Base-by-base conservation (phyloP, 257 asterid genomes). In the Plectranthus barbatus region DNA sequence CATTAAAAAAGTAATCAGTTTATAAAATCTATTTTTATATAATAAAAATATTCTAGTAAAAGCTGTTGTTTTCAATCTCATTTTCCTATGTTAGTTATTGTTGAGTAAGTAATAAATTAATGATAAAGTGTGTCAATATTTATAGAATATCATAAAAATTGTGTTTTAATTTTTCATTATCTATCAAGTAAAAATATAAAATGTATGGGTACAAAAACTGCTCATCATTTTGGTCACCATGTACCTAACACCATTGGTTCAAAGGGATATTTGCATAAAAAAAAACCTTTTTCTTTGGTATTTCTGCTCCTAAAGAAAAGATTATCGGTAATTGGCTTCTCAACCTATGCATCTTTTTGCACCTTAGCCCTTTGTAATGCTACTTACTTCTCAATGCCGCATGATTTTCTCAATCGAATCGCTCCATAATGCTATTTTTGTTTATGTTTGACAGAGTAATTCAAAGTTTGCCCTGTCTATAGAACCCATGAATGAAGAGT, bases 391-490 rank as follows among this genome's bases (percentile, higher is more conserved):
- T 18, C 14, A 46, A 4, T 3, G 31, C 42, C 21, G 9, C 17
- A n/a, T n/a, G 18, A 14, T 44, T 57, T 64, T 66, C 68, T 8
- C 49, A 62, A 33, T 67, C 60, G 73, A 55, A 68, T 42, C 26
- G 14, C 23, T 53, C 14, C 26, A 20, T 26, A 26, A 26, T 5
- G 23, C 74, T 42, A 13, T 64, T 49, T 52, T 46, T 29, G 34
- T 74, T 56, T 40, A 20, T 53, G 64, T 63, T 52, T 20, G 49
- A 48, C 95, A 92, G 99, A 89, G 95, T 74, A 92, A 89, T 81
- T 86, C 95, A 34, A 86, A 89, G 87, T 92, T 92, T 56, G 99
- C 99, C 12, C 80, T 89, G 46, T 84, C 96, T 33, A 76, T 92
- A 65, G 99, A 89, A 76, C 91, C 94, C 19, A 81, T 85, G 67